Evolutionary conservation across 1,139 yeast species (phyloP).

Genomic region (Sugiyamaella japonica): DNA sequence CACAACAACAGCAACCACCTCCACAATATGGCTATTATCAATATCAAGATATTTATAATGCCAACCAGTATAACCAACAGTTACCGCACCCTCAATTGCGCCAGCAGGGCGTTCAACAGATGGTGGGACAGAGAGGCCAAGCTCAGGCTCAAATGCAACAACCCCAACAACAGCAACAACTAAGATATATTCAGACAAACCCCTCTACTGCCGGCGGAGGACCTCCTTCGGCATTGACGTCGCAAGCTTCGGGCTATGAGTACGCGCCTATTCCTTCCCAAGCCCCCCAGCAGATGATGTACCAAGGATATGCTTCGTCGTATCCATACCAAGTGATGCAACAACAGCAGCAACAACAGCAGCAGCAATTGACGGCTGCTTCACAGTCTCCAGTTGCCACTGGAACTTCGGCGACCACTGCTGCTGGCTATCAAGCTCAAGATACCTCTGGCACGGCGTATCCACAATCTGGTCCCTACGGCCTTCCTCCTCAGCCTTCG

Average conservation of each 20-base stretch:
- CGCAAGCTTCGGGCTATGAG: slow-evolving; percentile 13
- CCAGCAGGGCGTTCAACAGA: slow-evolving; percentile 5
- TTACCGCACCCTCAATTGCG: slow-evolving; percentile 16
- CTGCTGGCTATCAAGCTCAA: not conserved
- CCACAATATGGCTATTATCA: slow-evolving; percentile 13
- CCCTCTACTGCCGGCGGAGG: not conserved
- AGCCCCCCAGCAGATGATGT: not conserved
- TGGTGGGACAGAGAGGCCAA: slow-evolving; percentile 3
- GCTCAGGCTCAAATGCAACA: slow-evolving; percentile 1
- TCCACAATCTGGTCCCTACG: slow-evolving; percentile 11
- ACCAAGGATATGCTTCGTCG: slow-evolving; percentile 13
- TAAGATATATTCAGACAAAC: not conserved
- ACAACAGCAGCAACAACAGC: slow-evolving; percentile 13
- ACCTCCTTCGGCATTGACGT: slow-evolving; percentile 4
- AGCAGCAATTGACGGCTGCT: slow-evolving; percentile 1
- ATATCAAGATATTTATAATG: slow-evolving; percentile 4
- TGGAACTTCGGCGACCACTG: not conserved
- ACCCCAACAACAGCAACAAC: not conserved
- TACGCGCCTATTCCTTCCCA: slow-evolving; percentile 8
- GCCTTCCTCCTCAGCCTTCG: slow-evolving; percentile 14
- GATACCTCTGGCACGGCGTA: not conserved
- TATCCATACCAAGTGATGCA: slow-evolving; percentile 12
- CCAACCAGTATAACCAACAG: slow-evolving; percentile 12
- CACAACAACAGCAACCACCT: slow-evolving; percentile 16
- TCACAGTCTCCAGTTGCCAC: slow-evolving; percentile 2